Evolutionary conservation across 225 moss, liverwort and hornwort species (phyloP), one percentile per base, ranked within the genome.

Genomic region (Bryum argenteum): DNA sequence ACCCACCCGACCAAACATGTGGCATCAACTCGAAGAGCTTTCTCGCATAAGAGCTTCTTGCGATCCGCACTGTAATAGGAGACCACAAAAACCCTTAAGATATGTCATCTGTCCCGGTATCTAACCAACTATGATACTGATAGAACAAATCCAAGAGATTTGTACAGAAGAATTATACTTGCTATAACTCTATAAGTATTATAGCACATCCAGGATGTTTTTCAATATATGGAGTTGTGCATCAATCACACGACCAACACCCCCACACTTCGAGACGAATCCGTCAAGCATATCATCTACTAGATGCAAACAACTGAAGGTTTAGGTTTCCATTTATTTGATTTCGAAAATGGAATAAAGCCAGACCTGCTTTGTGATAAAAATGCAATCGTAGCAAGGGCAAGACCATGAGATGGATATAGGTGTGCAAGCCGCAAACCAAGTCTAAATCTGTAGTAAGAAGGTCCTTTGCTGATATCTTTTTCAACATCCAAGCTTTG

Each of bases 391-490:
- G 91, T 93, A 81, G 93, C 87, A 77, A 96, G 80, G 58, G 91
- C 93, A 79, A 89, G 84, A 67, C 91, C 91, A 87, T 90, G 85
- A 82, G 79, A 82, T 71, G 93, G 93, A 84, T 89, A 86, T 40
- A 81, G 66, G 75, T 93, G 91, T 21, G 84, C 91, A 61, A 96
- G 90, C 67, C 85, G 66, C 79, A 76, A 79, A 74, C 96, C 91
- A 75, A 93, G 71, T 78, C 84, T 89, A 42, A 76, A 72, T 78
- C 78, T 77, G 70, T 63, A 76, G 69, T 84, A 77, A 66, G 85
- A 81, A 24, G 74, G 45, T 2, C 67, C 74, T 59, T 87, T 72
- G 73, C 78, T 84, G 61, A 51, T 72, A 70, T 57, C 66, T 69
- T 82, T 42, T 12, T 59, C 45, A 67, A 38, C 69, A 72, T 54